A percentile compares a stretch with the other conserved stretches of the same genome.
These are phyloP conservation scores for Heimioporus sp. DNA, from an alignment of 768 basidiomycete genomes.

Conservation along the genomic window DNA sequence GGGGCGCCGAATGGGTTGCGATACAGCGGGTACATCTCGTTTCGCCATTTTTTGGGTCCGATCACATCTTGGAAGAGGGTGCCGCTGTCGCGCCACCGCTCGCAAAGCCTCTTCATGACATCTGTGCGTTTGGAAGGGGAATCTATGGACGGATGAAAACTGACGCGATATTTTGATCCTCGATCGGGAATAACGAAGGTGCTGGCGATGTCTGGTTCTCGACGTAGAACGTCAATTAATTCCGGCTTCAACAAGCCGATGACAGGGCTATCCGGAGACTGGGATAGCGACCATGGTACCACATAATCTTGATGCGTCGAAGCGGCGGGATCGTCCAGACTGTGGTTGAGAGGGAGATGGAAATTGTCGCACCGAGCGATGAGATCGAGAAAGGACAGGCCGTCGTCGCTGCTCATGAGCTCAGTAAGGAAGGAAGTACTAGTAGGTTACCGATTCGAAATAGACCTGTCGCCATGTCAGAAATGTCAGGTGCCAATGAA, in stretches of 20 bases:
- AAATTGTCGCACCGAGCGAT: constrained; percentile 75
- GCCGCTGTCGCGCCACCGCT: constrained; percentile 69
- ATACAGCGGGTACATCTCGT: constrained; percentile 81
- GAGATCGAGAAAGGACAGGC: constrained; percentile 55
- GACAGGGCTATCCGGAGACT: constrained; percentile 49
- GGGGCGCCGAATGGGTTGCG: constrained; percentile 59
- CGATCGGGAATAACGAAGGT: constrained; percentile 43
- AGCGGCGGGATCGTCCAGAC: constrained; percentile 22
- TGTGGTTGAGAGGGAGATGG: constrained; percentile 33
- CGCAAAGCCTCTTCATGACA: constrained; percentile 64
- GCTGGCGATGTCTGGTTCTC: constrained; percentile 38
- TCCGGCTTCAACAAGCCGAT: constrained; percentile 60
- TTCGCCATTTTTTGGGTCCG: constrained; percentile 78
- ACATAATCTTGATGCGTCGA: constrained; percentile 41
- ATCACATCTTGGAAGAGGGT: constrained; percentile 58
- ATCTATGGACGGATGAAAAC: constrained; percentile 51
- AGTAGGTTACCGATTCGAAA: too few relatives aligned
- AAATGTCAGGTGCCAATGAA: too few relatives aligned
- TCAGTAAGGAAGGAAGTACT: too few relatives aligned
- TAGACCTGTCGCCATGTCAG: too few relatives aligned
- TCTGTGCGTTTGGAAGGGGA: constrained; percentile 58
- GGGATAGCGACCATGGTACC: constrained; percentile 54
- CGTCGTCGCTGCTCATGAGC: neutral
- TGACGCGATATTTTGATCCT: constrained; percentile 32
- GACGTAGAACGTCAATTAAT: constrained; percentile 50